phyloP scores from a whole-genome alignment of 805 yeast genomes.

The Scheffersomyces ergatensis region DNA sequence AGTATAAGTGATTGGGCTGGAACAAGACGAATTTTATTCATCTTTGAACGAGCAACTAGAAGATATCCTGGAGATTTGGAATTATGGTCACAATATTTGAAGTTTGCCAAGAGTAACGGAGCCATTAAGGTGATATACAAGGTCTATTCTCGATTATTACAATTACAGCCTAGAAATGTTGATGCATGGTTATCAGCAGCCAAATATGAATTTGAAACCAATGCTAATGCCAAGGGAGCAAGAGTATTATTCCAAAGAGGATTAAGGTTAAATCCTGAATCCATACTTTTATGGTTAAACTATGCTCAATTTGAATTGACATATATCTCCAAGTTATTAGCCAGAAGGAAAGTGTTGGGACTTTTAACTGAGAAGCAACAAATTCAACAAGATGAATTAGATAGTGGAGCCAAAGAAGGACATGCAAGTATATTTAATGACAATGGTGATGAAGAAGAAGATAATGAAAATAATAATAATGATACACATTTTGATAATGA shows the following conservation, averaged over 20 bases:
- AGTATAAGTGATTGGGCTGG: constrained; percentile 87
- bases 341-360: constrained; percentile 80
- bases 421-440: constrained; percentile 4
- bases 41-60: constrained; percentile 78
- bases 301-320: constrained; percentile 87
- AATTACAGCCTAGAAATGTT: constrained; percentile 86
- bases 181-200: constrained; percentile 95
- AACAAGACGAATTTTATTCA: constrained; percentile 72
- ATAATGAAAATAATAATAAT: constrained; percentile 14
- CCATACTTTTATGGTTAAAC: constrained; percentile 72
- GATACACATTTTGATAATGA: constrained; percentile 36
- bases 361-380: constrained; percentile 74
- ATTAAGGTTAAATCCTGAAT: constrained; percentile 77
- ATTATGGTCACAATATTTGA: constrained; percentile 77
- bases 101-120: constrained; percentile 62
- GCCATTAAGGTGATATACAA: constrained; percentile 71
- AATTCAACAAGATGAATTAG: constrained; percentile 55
- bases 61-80: constrained; percentile 75
- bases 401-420: constrained; percentile 23
- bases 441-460: constrained; percentile 26
- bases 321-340: constrained; percentile 77
- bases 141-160: constrained; percentile 73
- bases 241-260: constrained; percentile 83
- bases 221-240: constrained; percentile 86
- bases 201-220: constrained; percentile 84